Evolutionary conservation across 1,284 basidiomycete genomes (phyloP).

Genomic region (Cryptococcus wingfieldii): DNA sequence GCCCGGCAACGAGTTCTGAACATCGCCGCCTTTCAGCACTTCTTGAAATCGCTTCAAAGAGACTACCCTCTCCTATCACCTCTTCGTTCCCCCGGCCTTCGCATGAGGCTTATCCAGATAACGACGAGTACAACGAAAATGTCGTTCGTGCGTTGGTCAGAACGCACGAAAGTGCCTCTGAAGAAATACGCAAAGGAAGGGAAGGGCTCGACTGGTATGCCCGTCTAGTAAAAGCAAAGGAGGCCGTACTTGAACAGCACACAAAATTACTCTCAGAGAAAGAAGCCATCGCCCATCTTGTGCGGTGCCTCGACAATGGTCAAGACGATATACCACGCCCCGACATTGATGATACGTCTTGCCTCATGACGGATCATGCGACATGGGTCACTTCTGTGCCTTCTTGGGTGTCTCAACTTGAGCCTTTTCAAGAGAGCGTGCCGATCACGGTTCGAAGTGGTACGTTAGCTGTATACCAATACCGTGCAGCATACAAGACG

Average conservation of each 20-base stretch:
- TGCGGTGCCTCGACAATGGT: background rate
- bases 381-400: constrained; percentile 12
- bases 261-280: constrained; percentile 2
- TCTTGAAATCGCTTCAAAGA: constrained; percentile 4
- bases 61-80: constrained; percentile 20
- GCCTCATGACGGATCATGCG: background rate
- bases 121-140: constrained; percentile 20
- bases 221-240: constrained; percentile 13
- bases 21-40: constrained; percentile 16
- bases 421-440: background rate
- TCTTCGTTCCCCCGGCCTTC: constrained; percentile 23
- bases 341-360: constrained; percentile 1
- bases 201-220: constrained; percentile 27
- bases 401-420: background rate
- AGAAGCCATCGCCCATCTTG: constrained; percentile 4
- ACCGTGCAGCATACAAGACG: background rate
- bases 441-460: background rate
- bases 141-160: constrained; percentile 10
- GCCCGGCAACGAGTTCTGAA: constrained; percentile 21
- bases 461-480: background rate
- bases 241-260: constrained; percentile 8
- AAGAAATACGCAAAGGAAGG: constrained; percentile 6
- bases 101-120: constrained; percentile 27
- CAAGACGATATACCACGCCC: constrained; percentile 8
- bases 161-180: constrained; percentile 10